Percentiles rank a stretch among this genome's conserved stretches.
phyloP scores from a whole-genome alignment of 768 basidiomycete species.

The Tephrocybe sp. region DNA sequence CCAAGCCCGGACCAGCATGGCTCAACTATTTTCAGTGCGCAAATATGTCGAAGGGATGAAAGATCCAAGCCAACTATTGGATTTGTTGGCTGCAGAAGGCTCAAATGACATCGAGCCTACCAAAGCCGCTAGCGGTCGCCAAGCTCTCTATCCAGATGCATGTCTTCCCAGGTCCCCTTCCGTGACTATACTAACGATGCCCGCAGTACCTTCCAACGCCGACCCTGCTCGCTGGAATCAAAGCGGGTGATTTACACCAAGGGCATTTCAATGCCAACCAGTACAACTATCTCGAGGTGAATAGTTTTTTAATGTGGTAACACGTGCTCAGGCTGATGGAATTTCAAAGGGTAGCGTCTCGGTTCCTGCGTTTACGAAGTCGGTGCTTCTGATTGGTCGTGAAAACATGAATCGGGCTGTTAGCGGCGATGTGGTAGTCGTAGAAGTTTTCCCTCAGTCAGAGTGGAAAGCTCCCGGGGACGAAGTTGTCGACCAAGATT shows the following conservation, averaged over 20 bases:
- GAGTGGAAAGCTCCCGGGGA: constrained; percentile 94
- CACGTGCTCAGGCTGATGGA: not conserved
- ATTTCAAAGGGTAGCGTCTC: constrained; percentile 69
- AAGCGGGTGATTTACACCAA: constrained; percentile 80
- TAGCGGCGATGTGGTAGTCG: constrained; percentile 88
- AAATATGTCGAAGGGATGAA: constrained; percentile 80
- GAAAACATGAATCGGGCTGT: constrained; percentile 96
- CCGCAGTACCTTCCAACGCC: constrained; percentile 74
- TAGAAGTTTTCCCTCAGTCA: constrained; percentile 80
- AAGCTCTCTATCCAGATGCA: constrained; percentile 76
- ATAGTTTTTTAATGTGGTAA: constrained; percentile 12
- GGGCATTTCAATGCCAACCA: constrained; percentile 94
- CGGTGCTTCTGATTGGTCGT: constrained; percentile 81
- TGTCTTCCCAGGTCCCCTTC: constrained; percentile 10
- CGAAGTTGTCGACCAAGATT: constrained; percentile 92
- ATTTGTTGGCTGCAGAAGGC: constrained; percentile 73
- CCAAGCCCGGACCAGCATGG: not conserved
- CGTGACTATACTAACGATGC: not conserved
- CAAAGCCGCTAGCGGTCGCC: constrained; percentile 46
- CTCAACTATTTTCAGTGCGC: constrained; percentile 43
- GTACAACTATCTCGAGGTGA: constrained; percentile 93
- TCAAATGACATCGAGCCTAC: constrained; percentile 65
- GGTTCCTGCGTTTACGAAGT: constrained; percentile 69
- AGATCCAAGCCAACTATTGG: constrained; percentile 64
- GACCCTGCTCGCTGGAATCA: constrained; percentile 76